Evolutionary conservation across 805 yeast species (phyloP).

Genomic region (Spathaspora girioi): DNA sequence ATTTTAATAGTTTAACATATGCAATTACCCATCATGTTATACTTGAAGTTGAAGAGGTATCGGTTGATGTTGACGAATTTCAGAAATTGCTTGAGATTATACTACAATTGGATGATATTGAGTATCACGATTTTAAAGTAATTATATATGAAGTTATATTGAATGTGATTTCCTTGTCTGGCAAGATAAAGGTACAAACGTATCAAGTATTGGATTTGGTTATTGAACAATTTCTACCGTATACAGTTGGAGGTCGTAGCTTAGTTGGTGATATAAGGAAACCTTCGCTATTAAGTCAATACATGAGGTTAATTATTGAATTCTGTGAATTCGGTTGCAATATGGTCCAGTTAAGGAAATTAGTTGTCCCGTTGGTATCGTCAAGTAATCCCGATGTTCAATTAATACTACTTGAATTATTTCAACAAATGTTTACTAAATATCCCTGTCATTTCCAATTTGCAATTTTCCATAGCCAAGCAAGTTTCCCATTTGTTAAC

Average conservation of each 20-base stretch:
- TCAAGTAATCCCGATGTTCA: constrained; percentile 6
- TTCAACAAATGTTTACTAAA: constrained; percentile 17
- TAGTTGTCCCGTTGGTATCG: constrained; percentile 16
- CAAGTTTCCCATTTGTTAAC: constrained; percentile 9
- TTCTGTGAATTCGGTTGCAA: constrained; percentile 36
- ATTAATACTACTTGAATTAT: constrained; percentile 17
- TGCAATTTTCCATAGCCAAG: constrained; percentile 19
- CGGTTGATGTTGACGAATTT: constrained; percentile 1
- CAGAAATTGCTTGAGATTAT: constrained; percentile 10
- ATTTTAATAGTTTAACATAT: constrained; percentile 16
- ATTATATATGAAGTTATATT: constrained; percentile 23
- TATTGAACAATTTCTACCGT: constrained; percentile 15
- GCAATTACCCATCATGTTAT: constrained; percentile 23
- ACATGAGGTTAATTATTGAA: constrained; percentile 18
- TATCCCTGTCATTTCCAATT: constrained; percentile 27
- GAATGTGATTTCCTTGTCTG: constrained; percentile 19
- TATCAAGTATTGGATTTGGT: constrained; percentile 15
- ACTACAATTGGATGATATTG: constrained; percentile 18
- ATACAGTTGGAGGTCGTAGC: neutral
- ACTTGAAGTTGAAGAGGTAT: constrained; percentile 4
- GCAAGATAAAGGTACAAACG: constrained; percentile 21
- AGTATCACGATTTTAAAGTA: constrained; percentile 23
- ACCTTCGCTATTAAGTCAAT: constrained; percentile 15
- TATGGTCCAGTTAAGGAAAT: constrained; percentile 14
- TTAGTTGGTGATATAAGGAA: constrained; percentile 2